These are phyloP conservation scores for Pyrenophora seminiperda DNA, from an alignment of 2,329 filamentous ascomycete species.

Conservation along the genomic window DNA sequence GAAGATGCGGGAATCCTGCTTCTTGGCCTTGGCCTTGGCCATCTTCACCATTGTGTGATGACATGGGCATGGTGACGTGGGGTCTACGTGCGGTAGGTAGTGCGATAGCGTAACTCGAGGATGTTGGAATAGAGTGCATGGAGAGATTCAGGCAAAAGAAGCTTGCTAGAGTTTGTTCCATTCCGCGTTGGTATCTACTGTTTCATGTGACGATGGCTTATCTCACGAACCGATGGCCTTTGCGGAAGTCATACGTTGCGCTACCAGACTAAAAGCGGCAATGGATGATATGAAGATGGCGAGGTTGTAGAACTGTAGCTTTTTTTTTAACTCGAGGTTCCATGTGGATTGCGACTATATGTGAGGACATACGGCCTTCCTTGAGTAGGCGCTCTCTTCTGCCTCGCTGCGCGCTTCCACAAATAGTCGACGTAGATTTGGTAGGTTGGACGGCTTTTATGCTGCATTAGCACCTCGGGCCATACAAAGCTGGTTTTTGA, in stretches of 20 bases:
- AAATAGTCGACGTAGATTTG: slow-evolving; percentile 94
- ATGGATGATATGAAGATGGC: slow-evolving; percentile 97
- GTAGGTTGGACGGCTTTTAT: slow-evolving; percentile 72
- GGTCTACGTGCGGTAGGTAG: no score
- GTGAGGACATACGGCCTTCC: slow-evolving; percentile 75
- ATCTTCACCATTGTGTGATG: no score
- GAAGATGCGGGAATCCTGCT: no score
- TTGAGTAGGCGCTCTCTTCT: slow-evolving; percentile 92
- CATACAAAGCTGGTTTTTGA: not conserved
- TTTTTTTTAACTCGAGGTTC: not conserved
- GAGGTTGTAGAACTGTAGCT: slow-evolving; percentile 87
- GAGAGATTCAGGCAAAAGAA: no score
- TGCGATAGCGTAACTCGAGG: no score
- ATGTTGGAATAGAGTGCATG: not conserved
- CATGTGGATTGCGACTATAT: not conserved
- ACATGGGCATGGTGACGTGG: no score
- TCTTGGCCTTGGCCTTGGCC: no score
- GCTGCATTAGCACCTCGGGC: not conserved
- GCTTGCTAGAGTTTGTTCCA: no score
- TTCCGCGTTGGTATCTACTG: no score
- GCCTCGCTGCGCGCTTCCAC: slow-evolving; percentile 91
- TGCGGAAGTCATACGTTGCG: slow-evolving; percentile 72
- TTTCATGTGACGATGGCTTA: no score
- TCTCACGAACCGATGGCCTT: slow-evolving; percentile 20
- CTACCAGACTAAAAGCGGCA: slow-evolving; percentile 89